Conservation (phyloP, 2,329 filamentous ascomycete genomes). For the Penicillium expansum region DNA sequence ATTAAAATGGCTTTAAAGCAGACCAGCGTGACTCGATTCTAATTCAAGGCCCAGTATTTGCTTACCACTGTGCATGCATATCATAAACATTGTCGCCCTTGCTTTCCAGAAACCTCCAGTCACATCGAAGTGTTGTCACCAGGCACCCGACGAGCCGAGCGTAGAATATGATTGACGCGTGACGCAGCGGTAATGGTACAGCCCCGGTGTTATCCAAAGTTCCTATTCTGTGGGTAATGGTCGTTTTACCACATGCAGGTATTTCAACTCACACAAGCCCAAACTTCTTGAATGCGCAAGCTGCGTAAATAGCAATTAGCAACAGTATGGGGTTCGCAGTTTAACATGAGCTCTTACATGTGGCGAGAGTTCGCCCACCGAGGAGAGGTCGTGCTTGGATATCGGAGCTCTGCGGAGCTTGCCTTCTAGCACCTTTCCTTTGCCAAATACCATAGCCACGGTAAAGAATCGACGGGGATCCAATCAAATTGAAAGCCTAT, state of each 20-base stretch:
- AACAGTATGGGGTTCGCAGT: neutral
- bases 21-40: too few relatives aligned
- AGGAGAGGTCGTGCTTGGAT: neutral
- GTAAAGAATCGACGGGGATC: neutral
- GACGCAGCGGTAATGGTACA: neutral
- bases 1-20: too few relatives aligned
- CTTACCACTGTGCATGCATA: too few relatives aligned
- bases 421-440: neutral
- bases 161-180: neutral
- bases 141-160: neutral
- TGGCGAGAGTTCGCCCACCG: too few relatives aligned
- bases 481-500: neutral
- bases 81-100: neutral
- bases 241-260: neutral
- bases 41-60: too few relatives aligned
- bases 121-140: neutral
- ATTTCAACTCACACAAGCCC: too few relatives aligned
- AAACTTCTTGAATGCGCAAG: neutral
- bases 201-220: neutral
- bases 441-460: neutral
- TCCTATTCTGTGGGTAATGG: neutral
- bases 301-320: neutral
- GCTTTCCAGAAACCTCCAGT: neutral
- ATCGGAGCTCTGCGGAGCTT: conserved; percentile 1
- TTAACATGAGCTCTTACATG: neutral